Evolutionary conservation across 805 yeast species (phyloP).

Genomic region (Saturnispora quitensis): DNA sequence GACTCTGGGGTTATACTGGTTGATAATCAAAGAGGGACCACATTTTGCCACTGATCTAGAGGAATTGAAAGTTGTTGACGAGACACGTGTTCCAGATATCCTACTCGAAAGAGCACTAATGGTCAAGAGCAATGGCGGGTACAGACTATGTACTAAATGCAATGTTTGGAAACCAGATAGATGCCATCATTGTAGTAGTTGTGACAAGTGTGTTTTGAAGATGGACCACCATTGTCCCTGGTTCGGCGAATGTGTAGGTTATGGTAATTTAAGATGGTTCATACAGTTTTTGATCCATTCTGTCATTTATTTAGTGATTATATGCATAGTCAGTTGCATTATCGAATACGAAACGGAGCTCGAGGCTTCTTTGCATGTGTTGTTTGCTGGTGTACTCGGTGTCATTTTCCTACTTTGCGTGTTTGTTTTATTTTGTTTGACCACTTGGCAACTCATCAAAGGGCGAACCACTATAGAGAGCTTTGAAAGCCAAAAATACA

Average conservation of each 20-base stretch:
- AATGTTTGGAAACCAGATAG: conserved; percentile 52
- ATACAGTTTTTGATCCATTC: conserved; percentile 60
- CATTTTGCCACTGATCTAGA: conserved; percentile 13
- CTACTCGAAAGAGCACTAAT: conserved; percentile 34
- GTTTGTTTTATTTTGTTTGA: conserved; percentile 45
- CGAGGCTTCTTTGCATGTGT: conserved; percentile 45
- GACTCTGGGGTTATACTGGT: conserved; percentile 42
- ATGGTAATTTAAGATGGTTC: conserved; percentile 69
- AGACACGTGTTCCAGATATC: conserved; percentile 33
- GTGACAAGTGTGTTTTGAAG: conserved; percentile 36
- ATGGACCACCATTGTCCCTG: conserved; percentile 77
- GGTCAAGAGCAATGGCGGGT: conserved; percentile 50
- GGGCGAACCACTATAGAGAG: conserved; percentile 81
- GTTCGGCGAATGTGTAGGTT: conserved; percentile 87
- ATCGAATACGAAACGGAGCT: conserved; percentile 25
- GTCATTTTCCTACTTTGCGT: conserved; percentile 48
- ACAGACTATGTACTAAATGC: conserved; percentile 49
- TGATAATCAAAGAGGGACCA: conserved; percentile 45
- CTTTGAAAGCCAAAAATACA: conserved; percentile 43
- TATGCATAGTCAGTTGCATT: conserved; percentile 38
- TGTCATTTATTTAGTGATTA: conserved; percentile 36
- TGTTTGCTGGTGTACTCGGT: conserved; percentile 50
- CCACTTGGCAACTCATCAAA: conserved; percentile 45
- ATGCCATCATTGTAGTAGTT: conserved; percentile 47
- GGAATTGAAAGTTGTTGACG: conserved; percentile 10